Conservation (phyloP, 2,329 filamentous ascomycete species). For the Trichoderma gracile region DNA sequence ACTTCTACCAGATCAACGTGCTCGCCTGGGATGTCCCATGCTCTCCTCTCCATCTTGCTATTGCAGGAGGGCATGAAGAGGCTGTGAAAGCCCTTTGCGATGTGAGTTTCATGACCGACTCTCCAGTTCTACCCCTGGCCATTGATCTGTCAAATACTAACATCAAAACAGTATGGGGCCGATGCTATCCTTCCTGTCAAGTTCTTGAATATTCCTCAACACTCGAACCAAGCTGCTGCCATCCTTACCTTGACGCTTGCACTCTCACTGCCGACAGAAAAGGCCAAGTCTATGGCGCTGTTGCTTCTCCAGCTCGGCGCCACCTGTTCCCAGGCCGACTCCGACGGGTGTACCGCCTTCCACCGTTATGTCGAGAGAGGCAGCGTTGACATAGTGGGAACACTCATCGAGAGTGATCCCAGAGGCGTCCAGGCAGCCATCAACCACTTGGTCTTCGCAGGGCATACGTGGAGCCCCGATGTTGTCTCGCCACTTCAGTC, state of each 20-base stretch:
- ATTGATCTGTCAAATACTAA: background rate
- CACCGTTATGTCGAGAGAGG: constrained; percentile 61
- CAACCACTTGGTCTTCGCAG: constrained; percentile 59
- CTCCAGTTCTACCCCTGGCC: background rate
- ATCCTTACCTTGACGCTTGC: constrained; percentile 72
- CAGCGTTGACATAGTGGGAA: constrained; percentile 50
- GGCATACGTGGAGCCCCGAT: constrained; percentile 37
- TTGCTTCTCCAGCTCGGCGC: constrained; percentile 70
- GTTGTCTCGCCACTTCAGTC: constrained; percentile 56
- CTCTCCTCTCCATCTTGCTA: constrained; percentile 76
- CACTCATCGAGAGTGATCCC: constrained; percentile 57
- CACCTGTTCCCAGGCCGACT: constrained; percentile 71
- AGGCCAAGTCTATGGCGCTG: constrained; percentile 64
- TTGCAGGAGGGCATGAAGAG: constrained; percentile 68
- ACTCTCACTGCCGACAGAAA: constrained; percentile 60
- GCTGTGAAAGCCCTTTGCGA: constrained; percentile 69
- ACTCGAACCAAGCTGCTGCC: constrained; percentile 51
- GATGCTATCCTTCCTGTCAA: constrained; percentile 77
- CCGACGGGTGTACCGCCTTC: constrained; percentile 63
- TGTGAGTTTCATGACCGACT: constrained; percentile 37
- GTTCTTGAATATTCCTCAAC: constrained; percentile 47
- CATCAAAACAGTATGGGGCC: constrained; percentile 63
- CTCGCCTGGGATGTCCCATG: constrained; percentile 77
- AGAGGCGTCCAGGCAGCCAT: constrained; percentile 63
- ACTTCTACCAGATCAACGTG: constrained; percentile 77